Conservation (phyloP, 2,329 filamentous ascomycete genomes). For the Blastomyces silverae region DNA sequence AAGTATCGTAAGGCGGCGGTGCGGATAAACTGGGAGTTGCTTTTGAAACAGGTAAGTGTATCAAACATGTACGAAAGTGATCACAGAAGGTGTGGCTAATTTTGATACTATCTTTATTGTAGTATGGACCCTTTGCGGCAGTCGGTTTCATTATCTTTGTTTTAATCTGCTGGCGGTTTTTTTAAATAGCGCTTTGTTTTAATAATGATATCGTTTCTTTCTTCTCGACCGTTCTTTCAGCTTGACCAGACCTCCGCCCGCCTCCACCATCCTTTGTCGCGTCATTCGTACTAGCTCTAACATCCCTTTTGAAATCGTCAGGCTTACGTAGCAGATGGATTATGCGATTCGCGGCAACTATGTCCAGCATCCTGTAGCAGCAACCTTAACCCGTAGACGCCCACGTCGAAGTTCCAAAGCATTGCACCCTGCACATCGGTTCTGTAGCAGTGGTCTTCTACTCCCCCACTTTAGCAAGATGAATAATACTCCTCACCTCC, state of each 20-base stretch:
- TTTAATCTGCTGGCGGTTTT: slow-evolving; percentile 90
- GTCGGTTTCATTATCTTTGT: slow-evolving; percentile 75
- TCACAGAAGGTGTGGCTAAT: background rate
- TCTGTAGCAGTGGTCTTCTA: background rate
- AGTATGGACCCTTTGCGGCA: slow-evolving; percentile 83
- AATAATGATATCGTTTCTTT: slow-evolving; percentile 9
- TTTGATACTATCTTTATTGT: slow-evolving; percentile 9
- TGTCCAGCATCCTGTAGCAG: background rate
- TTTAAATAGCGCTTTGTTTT: slow-evolving; percentile 45
- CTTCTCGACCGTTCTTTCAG: background rate
- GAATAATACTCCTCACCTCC: background rate
- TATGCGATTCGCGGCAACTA: background rate
- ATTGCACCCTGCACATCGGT: background rate
- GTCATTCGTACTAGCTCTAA: background rate
- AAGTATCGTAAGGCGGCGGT: slow-evolving; percentile 92
- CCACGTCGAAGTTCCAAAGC: background rate
- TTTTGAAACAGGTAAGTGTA: slow-evolving; percentile 69
- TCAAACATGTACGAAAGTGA: background rate
- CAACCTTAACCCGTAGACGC: background rate
- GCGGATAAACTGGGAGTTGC: slow-evolving; percentile 93
- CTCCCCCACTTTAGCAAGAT: background rate
- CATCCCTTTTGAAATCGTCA: background rate
- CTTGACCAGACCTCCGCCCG: background rate
- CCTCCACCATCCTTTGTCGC: background rate
- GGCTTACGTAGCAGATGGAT: background rate